Evolutionary conservation across 176 grass and related monocot species (phyloP).

Genomic region (Oryza glumipatula): DNA sequence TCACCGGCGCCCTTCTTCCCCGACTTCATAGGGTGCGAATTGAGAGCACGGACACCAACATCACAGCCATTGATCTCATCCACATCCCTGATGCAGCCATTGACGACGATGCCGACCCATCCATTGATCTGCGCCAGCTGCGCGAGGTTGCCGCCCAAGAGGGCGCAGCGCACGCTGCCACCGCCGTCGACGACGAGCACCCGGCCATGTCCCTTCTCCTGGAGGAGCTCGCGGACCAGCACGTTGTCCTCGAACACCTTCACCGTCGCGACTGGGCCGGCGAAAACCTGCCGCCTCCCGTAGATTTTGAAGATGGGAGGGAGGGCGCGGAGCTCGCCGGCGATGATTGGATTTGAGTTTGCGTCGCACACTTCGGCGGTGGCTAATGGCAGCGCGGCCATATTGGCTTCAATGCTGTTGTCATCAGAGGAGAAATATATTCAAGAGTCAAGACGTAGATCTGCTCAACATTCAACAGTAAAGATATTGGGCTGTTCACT

Average conservation of each 20-base stretch:
- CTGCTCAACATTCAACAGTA: too few species aligned
- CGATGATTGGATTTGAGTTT: conserved; percentile 53
- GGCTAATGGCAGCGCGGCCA: conserved; percentile 66
- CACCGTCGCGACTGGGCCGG: conserved; percentile 75
- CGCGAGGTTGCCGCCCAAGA: conserved; percentile 80
- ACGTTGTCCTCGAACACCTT: conserved; percentile 96
- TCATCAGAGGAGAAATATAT: not conserved
- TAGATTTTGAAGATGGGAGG: conserved; percentile 78
- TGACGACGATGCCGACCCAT: conserved; percentile 82
- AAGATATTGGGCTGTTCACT: too few species aligned
- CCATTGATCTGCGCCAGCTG: conserved; percentile 86
- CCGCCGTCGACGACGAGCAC: conserved; percentile 76
- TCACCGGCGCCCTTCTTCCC: conserved; percentile 86
- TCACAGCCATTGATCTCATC: conserved; percentile 96
- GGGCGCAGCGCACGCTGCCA: conserved; percentile 78
- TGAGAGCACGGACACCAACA: conserved; percentile 74
- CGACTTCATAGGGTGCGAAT: conserved; percentile 75
- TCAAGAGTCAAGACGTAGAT: too few species aligned
- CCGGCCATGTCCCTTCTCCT: conserved; percentile 76
- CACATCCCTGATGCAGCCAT: conserved; percentile 82
- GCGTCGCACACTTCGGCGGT: conserved; percentile 91
- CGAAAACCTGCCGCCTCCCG: conserved; percentile 67
- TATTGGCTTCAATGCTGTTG: conserved; percentile 20
- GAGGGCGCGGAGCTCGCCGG: conserved; percentile 73
- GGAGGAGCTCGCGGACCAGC: conserved; percentile 69